Base-by-base conservation (phyloP, 192 early-diverging fungal genomes). In the Cladochytrium replicatum region DNA sequence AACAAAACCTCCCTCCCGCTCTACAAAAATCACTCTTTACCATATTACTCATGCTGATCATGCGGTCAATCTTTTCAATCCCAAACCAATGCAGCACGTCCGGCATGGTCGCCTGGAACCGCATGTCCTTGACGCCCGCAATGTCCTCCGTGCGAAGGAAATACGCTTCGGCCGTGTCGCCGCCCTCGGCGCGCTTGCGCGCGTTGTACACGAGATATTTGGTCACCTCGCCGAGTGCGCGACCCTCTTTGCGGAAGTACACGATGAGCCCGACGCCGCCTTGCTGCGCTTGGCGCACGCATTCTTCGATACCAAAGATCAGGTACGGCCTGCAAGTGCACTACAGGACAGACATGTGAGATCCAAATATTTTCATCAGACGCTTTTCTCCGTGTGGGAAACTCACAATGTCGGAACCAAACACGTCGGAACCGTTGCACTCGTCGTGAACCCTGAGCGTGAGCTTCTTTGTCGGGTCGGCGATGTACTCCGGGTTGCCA, bases 151-250 rank as follows among this genome's bases (percentile, higher is more conserved):
- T 96, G 31, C 89, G 75, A 48, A 81, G 58, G 59, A 96, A 96
- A 67, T 96, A 96, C 42, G 82, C 81, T 24, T 78, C 78, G 0
- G 92, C 92, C 0, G 86, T 87, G 57, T 96, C 92, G 29, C 89
- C 89, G 15, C 84, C 85, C 32, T 76, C 80, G 21, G 50, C 61
- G 13, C 60, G 40, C 67, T 91, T 90, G 53, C 91, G 78, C 3
- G 89, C 91, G 62, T 94, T 94, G 63, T 94, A 96, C 0, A 96
- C 92, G 24, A 93, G 67, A 50, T 96, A 96, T 64, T 96, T 96
- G 29, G 88, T 93, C 8, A 96, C 89, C 59, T 96, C 92, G 45
- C 92, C 92, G 43, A 96, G 61, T 5, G 89, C 89, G 26, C 92
- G 74, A 11, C 92, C 92, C 71, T 96, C 92, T 55, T 96, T 96